Conservation (phyloP, 1,139 yeast species). For the Saccharomyces hybrid region DNA sequence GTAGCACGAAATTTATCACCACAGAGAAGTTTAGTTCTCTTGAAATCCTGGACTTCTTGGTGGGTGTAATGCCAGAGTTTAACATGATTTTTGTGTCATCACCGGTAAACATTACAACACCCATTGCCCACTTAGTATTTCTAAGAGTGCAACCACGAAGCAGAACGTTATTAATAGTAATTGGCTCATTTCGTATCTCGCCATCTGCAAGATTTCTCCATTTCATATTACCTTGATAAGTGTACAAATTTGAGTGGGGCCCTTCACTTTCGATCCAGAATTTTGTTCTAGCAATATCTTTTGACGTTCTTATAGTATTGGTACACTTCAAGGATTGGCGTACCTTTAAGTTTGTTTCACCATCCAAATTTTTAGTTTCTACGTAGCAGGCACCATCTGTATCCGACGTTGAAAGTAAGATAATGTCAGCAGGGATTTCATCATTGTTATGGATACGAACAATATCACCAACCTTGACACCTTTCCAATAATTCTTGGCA, state of each 20-base stretch:
- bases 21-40: conserved; percentile 79
- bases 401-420: conserved; percentile 75
- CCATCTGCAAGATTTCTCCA: conserved; percentile 39
- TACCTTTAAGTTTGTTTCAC: conserved; percentile 87
- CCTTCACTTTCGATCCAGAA: conserved; percentile 89
- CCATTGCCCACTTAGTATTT: conserved; percentile 91
- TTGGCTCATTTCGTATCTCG: conserved; percentile 52
- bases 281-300: conserved; percentile 64
- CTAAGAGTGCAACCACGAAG: conserved; percentile 88
- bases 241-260: conserved; percentile 75
- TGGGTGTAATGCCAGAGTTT: conserved; percentile 88
- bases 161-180: conserved; percentile 69
- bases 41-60: conserved; percentile 76
- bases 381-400: conserved; percentile 85
- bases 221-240: conserved; percentile 60
- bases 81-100: conserved; percentile 86
- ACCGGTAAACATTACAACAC: conserved; percentile 85
- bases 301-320: conserved; percentile 51
- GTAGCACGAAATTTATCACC: conserved; percentile 61
- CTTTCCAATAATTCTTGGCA: conserved; percentile 76
- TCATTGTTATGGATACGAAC: conserved; percentile 79
- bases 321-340: conserved; percentile 72
- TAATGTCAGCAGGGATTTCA: conserved; percentile 88
- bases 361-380: conserved; percentile 92
- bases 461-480: conserved; percentile 80